phyloP scores from a whole-genome alignment of 805 yeast genomes.

The Pichia occidentalis region DNA sequence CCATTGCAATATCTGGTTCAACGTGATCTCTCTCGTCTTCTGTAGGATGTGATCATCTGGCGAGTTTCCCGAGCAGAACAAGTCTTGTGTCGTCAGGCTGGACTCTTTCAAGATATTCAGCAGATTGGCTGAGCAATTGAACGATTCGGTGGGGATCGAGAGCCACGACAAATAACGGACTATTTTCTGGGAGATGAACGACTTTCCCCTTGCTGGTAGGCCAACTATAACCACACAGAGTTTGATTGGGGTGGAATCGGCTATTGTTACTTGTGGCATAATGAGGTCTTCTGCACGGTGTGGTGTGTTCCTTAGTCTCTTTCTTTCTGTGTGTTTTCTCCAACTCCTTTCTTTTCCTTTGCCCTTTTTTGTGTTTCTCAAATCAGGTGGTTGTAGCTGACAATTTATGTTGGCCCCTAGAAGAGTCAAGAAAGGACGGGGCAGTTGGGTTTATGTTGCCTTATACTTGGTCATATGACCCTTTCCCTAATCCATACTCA shows the following conservation, averaged over 20 bases:
- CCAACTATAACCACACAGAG: conserved; percentile 89
- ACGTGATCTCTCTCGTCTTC: conserved; percentile 66
- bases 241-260: conserved; percentile 62
- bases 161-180: conserved; percentile 92
- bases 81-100: conserved; percentile 55
- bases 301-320: no score
- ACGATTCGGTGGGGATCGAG: conserved; percentile 76
- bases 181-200: conserved; percentile 89
- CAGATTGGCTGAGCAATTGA: conserved; percentile 84
- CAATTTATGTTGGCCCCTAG: conserved; percentile 1
- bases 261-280: conserved; percentile 54
- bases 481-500: no score
- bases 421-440: no score
- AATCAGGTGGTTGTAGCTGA: background rate
- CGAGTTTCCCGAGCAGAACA: conserved; percentile 59
- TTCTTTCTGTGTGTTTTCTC: no score
- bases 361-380: no score
- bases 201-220: conserved; percentile 86
- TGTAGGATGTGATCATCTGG: conserved; percentile 44
- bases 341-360: no score
- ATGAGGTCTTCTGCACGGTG: no score
- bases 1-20: conserved; percentile 81
- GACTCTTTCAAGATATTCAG: conserved; percentile 50
- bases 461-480: no score
- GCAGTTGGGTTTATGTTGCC: no score